phyloP scores from a whole-genome alignment of 371 early-diverging fungal genomes.

The Mucor lusitanicus region DNA sequence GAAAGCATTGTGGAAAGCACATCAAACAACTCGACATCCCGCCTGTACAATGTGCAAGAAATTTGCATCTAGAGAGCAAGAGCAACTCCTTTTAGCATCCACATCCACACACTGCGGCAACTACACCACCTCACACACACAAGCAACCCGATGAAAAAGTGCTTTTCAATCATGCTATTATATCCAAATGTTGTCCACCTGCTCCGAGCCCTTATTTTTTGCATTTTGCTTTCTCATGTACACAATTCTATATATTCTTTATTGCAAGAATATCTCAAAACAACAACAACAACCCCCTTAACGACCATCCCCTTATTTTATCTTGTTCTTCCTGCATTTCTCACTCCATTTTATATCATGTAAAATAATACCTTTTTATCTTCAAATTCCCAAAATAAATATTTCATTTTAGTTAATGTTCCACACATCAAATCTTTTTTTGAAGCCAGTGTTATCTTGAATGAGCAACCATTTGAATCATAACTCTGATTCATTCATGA shows the following conservation, averaged over 20 bases:
- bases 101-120: background rate
- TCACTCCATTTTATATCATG: background rate
- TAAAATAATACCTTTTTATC: conserved; percentile 1
- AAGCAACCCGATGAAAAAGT: background rate
- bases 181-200: background rate
- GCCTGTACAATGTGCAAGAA: conserved; percentile 24
- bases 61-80: conserved; percentile 20
- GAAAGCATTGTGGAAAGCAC: conserved; percentile 1
- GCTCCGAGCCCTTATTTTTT: background rate
- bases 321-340: background rate
- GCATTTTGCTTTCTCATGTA: background rate
- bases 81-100: background rate
- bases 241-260: background rate
- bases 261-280: background rate
- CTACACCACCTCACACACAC: background rate
- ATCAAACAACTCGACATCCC: conserved; percentile 4
- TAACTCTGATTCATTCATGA: background rate
- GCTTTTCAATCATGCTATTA: conserved; percentile 1
- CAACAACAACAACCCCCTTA: background rate
- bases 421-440: conserved; percentile 5
- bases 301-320: background rate
- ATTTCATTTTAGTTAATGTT: conserved; percentile 8
- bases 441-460: background rate
- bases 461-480: background rate
- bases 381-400: background rate